A percentile compares a stretch with the other conserved stretches of the same genome.
Evolutionary conservation across 305 asterid species (phyloP).

Genomic region (Solanum hybrid): DNA sequence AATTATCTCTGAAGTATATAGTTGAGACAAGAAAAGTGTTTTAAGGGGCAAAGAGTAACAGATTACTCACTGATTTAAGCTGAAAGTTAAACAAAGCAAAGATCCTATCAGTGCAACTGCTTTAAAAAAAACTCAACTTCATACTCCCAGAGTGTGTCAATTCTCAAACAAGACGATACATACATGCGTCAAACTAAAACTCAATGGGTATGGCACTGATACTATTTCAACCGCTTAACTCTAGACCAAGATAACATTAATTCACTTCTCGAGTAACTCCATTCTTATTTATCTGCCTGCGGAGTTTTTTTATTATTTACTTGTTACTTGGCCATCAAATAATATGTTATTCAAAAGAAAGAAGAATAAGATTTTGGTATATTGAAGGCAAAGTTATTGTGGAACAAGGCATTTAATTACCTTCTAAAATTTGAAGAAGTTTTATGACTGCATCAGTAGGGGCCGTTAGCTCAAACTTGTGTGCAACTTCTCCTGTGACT

Average conservation of each 20-base stretch:
- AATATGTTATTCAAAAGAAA: background rate
- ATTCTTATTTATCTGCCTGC: too few relatives aligned
- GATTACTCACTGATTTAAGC: background rate
- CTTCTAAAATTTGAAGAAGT: slow-evolving; percentile 31
- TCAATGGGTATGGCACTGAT: background rate
- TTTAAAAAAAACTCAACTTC: background rate
- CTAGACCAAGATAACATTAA: background rate
- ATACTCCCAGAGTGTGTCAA: background rate
- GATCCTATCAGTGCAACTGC: background rate
- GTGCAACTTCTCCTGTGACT: slow-evolving; percentile 94
- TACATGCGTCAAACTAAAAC: background rate
- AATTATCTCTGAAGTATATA: background rate
- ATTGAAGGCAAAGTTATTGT: slow-evolving; percentile 42
- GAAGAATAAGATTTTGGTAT: background rate
- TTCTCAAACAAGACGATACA: background rate
- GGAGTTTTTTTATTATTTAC: background rate
- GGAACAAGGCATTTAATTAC: slow-evolving; percentile 45
- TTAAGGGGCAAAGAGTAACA: background rate
- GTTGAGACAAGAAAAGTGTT: background rate
- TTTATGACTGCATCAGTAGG: slow-evolving; percentile 45
- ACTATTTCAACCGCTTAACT: background rate
- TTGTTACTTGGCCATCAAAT: background rate
- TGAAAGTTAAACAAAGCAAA: background rate
- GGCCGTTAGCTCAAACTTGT: slow-evolving; percentile 53
- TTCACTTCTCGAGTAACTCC: background rate